These are phyloP conservation scores for Maudiozyma humilis DNA, from an alignment of 1,139 yeast species.

Conservation along the genomic window DNA sequence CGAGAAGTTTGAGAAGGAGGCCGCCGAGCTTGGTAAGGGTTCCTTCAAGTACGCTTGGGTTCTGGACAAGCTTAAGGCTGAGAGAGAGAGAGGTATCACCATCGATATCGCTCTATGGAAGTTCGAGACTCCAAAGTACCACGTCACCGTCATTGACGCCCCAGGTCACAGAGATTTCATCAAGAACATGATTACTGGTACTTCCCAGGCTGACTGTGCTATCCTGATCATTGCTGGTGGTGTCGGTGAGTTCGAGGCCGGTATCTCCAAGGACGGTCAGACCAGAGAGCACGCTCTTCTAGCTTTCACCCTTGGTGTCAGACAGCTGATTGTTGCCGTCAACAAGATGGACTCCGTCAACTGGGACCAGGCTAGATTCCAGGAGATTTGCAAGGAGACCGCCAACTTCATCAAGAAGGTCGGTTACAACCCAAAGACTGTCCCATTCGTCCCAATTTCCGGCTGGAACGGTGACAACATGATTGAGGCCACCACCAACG, in stretches of 20 bases:
- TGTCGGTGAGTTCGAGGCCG: slow-evolving; percentile 98
- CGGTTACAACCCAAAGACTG: slow-evolving; percentile 88
- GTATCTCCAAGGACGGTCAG: slow-evolving; percentile 98
- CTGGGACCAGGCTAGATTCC: slow-evolving; percentile 76
- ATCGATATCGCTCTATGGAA: slow-evolving; percentile 69
- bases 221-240: slow-evolving; percentile 94
- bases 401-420: slow-evolving; percentile 87
- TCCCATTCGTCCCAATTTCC: slow-evolving; percentile 85
- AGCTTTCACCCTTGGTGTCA: slow-evolving; percentile 97
- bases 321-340: slow-evolving; percentile 82
- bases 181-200: slow-evolving; percentile 92
- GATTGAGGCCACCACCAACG: slow-evolving; percentile 75
- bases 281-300: slow-evolving; percentile 96
- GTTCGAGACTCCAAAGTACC: slow-evolving; percentile 92
- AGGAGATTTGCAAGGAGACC: slow-evolving; percentile 77
- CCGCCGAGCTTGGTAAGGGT: slow-evolving; percentile 97
- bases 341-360: slow-evolving; percentile 91
- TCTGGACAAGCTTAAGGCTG: slow-evolving; percentile 90
- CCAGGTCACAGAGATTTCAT: slow-evolving; percentile 97
- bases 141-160: slow-evolving; percentile 88
- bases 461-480: slow-evolving; percentile 95
- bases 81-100: slow-evolving; percentile 61
- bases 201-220: slow-evolving; percentile 36
- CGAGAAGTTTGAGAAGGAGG: slow-evolving; percentile 98
- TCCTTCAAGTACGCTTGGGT: slow-evolving; percentile 44